Evolutionary conservation across 306 rosid genomes (phyloP).

Genomic region (Psophocarpus tetragonolobus): DNA sequence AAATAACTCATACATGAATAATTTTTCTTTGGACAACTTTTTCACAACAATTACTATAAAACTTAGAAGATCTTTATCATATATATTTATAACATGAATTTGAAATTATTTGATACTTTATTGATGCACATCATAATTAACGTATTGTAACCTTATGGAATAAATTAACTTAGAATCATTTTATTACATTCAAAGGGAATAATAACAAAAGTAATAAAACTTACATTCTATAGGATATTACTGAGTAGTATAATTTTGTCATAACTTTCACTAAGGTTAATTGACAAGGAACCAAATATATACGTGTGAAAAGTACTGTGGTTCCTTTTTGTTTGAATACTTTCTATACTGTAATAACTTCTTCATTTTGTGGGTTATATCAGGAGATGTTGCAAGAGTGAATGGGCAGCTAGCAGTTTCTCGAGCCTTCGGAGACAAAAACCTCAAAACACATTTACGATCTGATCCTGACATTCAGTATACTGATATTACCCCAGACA

Average conservation of each 20-base stretch:
- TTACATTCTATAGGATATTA: neutral
- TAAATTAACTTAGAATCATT: neutral
- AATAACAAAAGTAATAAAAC: neutral
- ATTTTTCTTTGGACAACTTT: neutral
- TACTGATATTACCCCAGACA: slow-evolving; percentile 45
- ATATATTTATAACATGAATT: neutral
- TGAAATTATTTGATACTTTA: neutral
- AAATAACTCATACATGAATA: no score
- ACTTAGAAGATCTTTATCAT: neutral
- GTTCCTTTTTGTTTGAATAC: neutral
- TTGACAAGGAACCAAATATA: neutral
- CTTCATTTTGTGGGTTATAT: slow-evolving; percentile 22
- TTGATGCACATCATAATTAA: neutral
- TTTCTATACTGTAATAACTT: slow-evolving; percentile 17
- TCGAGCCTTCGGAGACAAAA: slow-evolving; percentile 94
- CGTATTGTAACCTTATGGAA: neutral
- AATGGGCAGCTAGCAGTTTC: slow-evolving; percentile 94
- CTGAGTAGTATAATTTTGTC: neutral
- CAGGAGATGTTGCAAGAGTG: slow-evolving; percentile 91
- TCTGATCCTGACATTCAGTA: slow-evolving; percentile 73
- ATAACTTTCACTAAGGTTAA: neutral
- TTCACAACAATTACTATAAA: neutral
- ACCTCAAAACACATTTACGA: slow-evolving; percentile 77
- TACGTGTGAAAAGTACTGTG: neutral
- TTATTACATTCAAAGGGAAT: neutral